Evolutionary conservation across 805 yeast genomes (phyloP), one percentile per base, ranked within the genome.

Genomic region (Lachancea dasiensis): DNA sequence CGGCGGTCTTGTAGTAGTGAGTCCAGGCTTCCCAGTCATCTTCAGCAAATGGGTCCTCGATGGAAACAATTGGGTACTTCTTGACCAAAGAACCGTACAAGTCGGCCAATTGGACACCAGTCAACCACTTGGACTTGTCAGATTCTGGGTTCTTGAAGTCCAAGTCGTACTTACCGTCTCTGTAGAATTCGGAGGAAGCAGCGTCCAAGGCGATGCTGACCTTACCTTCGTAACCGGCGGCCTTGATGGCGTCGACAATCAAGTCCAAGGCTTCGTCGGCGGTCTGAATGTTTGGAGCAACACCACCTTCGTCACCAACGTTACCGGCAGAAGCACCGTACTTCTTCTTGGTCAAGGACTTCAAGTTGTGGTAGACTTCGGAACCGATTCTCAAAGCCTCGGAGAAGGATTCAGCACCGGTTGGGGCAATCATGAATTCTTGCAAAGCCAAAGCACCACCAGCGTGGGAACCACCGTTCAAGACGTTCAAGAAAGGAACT

Each of bases 241-340:
- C 68, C 66, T 79, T 85, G 67, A 92, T 90, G 63, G 98, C 86
- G 52, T 69, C 81, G 56, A 78, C 75, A 68, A 90, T 86, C 68
- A 90, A 81, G 75, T 92, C 97, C 54, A 90, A 75, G 58, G 97
- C 98, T 79, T 90, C 97, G 70, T 79, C 85, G 65, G 98, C 90
- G 58, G 96, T 78, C 54, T 82, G 77, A 55, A 92, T 81, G 70
- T 87, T 86, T 70, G 98, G 98, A 61, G 98, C 98, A 75, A 90
- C 96, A 81, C 98, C 98, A 83, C 98, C 98, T 79, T 90, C 98
- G 72, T 90, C 98, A 80, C 98, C 98, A 66, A 90, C 98, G 75
- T 90, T 90, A 73, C 96, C 97, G 61, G 98, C 98, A 49, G 95
- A 81, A 64, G 86, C 82, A 66, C 98, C 98, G 82, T 90, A 92